Base-by-base conservation (phyloP, 2,329 filamentous ascomycete species). In the Talaromyces sp. region DNA sequence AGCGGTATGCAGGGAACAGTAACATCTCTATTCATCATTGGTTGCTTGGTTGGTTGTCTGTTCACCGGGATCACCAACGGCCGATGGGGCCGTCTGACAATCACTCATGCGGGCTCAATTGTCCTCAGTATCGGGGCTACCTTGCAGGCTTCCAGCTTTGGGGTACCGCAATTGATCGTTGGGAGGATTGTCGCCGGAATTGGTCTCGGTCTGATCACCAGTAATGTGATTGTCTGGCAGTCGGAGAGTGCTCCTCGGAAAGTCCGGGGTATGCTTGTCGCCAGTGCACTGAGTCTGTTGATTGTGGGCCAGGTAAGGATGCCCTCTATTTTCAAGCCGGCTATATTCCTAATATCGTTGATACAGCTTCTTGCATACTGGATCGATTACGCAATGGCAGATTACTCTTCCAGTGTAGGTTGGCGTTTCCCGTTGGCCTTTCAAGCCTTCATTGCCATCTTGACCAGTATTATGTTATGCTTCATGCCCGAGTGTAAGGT, bases 31-130 rank as follows among this genome's bases (percentile, higher is more conserved):
- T 82, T 82, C 68, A 80, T 82, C 60, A 76, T 82, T 16, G 85
- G 85, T 12, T 87, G 85, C 72, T 84, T 85, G 63, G 62, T 80
- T 46, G 82, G 82, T 52, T 81, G 81, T 16, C 66, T 82, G 16
- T 74, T 78, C 59, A 80, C 82, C 44, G 76, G 84, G 39, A 18
- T 42, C 7, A 42, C 39, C 8, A 42, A 42, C 39, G 39, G 39
- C 21, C 9, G n/a, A 42, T 42, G 39, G 39, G 39, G 39, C 8
- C 39, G 39, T 42, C 39, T 42, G 7, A 42, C 39, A 42, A 42
- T 42, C 39, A 42, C 39, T 42, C 39, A 42, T 42, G n/a, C 39
- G n/a, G 39, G 39, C 2, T 42, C 39, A 9, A 42, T 42, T 18
- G n/a, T 42, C 18, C 39, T 42, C 7, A 42, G 39, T 18, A 11